Evolutionary conservation across 169 alveolate species (phyloP).

Genomic region (Cyclospora cayetanensis): DNA sequence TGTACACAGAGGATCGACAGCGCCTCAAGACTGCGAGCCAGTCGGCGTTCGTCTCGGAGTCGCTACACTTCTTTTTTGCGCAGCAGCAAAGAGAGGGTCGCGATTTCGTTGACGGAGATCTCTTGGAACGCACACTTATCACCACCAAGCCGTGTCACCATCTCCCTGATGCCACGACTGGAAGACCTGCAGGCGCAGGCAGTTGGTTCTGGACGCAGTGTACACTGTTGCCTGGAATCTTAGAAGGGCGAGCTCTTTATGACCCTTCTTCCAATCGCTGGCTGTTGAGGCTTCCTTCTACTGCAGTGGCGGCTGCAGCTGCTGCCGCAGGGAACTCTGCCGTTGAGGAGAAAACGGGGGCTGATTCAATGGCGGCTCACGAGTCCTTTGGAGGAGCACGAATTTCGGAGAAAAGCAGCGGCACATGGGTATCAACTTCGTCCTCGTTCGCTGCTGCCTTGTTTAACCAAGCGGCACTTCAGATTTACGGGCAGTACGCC

Average conservation of each 20-base stretch:
- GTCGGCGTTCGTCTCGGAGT: conserved; percentile 5
- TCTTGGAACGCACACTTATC: background rate
- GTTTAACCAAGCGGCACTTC: background rate
- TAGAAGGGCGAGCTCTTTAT: background rate
- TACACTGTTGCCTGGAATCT: background rate
- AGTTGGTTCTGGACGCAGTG: background rate
- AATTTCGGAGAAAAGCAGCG: background rate
- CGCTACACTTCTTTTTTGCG: background rate
- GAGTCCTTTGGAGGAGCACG: background rate
- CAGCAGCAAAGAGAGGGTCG: background rate
- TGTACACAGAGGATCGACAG: conserved; percentile 19
- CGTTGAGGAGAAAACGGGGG: background rate
- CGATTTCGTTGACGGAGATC: background rate
- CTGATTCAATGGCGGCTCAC: background rate
- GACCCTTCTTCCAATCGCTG: background rate
- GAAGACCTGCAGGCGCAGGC: background rate
- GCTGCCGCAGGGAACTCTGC: background rate
- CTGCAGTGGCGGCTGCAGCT: background rate
- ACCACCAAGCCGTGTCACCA: background rate
- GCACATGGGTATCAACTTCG: background rate
- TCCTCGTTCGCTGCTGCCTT: background rate
- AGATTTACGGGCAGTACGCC: conserved; percentile 11
- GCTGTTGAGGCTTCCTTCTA: conserved; percentile 40
- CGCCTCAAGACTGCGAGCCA: conserved; percentile 39
- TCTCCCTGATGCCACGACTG: background rate